These are phyloP conservation scores for Aureobasidium melanogenum DNA, from an alignment of 2,329 filamentous ascomycete species.

Conservation along the genomic window DNA sequence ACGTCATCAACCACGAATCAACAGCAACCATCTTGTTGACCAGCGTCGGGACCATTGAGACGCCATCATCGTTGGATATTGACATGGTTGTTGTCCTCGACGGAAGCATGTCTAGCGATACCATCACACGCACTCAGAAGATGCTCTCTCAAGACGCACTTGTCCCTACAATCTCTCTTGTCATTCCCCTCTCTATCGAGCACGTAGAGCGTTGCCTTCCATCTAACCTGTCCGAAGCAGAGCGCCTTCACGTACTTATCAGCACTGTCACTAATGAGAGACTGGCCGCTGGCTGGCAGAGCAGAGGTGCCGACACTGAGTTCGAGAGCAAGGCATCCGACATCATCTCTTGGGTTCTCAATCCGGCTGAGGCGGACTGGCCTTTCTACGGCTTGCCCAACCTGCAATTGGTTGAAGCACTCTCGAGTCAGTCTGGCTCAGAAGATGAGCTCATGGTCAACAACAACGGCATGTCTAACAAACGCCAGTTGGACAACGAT, in stretches of 20 bases:
- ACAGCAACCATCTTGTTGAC: constrained; percentile 29
- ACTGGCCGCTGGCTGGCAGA: constrained; percentile 24
- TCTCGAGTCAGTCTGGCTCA: constrained; percentile 1
- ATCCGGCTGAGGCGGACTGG: constrained; percentile 15
- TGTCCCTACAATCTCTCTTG: constrained; percentile 24
- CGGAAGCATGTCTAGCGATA: constrained; percentile 19
- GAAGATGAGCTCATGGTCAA: neutral
- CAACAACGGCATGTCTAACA: neutral
- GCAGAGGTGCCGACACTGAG: constrained; percentile 17
- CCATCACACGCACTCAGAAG: neutral
- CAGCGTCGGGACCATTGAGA: constrained; percentile 17
- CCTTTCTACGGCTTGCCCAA: constrained; percentile 11
- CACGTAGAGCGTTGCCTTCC: constrained; percentile 35
- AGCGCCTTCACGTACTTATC: constrained; percentile 29
- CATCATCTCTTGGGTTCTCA: constrained; percentile 20
- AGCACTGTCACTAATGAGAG: constrained; percentile 28
- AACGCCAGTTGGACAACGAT: constrained; percentile 6
- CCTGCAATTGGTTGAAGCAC: constrained; percentile 2
- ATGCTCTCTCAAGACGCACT: neutral
- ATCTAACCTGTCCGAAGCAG: constrained; percentile 17
- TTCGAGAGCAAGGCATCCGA: constrained; percentile 21
- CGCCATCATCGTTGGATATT: constrained; percentile 19
- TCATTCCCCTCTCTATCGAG: constrained; percentile 34
- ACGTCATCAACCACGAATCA: neutral
- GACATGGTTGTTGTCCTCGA: constrained; percentile 35